phyloP scores from a whole-genome alignment of 106 monocot species.

The Agapanthus africanus region DNA sequence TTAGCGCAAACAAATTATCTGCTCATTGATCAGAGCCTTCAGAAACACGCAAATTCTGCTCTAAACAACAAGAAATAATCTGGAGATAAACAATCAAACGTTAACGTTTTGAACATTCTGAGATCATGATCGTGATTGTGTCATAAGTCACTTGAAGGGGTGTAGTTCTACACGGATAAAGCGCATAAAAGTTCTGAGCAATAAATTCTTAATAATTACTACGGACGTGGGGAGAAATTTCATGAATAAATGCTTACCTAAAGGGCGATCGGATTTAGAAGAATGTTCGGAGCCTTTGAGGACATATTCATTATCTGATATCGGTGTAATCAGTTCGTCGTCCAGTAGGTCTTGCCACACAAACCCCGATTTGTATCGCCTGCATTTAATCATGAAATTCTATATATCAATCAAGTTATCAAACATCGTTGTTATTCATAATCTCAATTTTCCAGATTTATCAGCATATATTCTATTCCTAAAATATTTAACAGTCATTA shows the following conservation, averaged over 20 bases:
- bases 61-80: too few species aligned
- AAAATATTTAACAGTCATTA: background rate
- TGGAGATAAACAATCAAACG: too few species aligned
- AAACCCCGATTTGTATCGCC: constrained; percentile 13
- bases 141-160: background rate
- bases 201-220: too few species aligned
- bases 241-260: background rate
- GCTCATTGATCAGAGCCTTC: too few species aligned
- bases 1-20: too few species aligned
- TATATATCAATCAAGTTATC: too few species aligned
- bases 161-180: background rate
- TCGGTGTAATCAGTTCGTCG: constrained; percentile 15
- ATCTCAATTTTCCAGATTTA: too few species aligned
- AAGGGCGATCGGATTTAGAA: background rate
- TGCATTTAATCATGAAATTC: background rate
- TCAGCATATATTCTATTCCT: too few species aligned
- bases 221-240: background rate
- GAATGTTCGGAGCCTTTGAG: constrained; percentile 9
- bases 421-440: too few species aligned
- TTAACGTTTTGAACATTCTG: background rate
- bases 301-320: constrained; percentile 15
- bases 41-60: too few species aligned
- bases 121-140: too few species aligned
- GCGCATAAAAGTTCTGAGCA: too few species aligned
- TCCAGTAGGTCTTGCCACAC: constrained; percentile 21